phyloP scores from a whole-genome alignment of 345 rosid genomes.

The Melaleuca quinquenervia region DNA sequence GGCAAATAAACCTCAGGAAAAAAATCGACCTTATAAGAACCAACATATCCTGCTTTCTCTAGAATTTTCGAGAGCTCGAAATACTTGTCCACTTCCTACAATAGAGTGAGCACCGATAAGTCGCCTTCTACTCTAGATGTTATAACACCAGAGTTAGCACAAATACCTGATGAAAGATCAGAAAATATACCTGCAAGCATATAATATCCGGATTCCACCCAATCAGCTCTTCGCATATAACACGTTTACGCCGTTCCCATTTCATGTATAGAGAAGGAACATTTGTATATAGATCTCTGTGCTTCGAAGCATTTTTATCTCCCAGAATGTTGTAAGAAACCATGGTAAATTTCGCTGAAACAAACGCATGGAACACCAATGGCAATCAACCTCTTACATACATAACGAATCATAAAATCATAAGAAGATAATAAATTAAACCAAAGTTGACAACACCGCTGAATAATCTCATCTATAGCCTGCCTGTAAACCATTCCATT shows the following conservation, averaged over 20 bases:
- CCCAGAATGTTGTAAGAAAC: slow-evolving; percentile 76
- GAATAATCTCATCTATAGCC: not conserved
- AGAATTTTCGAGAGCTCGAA: slow-evolving; percentile 36
- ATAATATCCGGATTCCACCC: slow-evolving; percentile 56
- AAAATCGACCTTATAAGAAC: slow-evolving; percentile 49
- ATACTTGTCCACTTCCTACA: slow-evolving; percentile 76
- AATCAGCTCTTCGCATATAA: slow-evolving; percentile 47
- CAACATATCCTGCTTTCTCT: slow-evolving; percentile 62
- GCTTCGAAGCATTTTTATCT: slow-evolving; percentile 52
- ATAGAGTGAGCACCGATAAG: slow-evolving; percentile 1
- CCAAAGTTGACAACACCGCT: not conserved
- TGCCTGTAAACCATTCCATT: not conserved
- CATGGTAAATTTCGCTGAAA: slow-evolving; percentile 45
- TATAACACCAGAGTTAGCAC: not conserved
- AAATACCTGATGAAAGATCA: not conserved
- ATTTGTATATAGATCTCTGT: slow-evolving; percentile 48
- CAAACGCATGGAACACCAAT: not conserved
- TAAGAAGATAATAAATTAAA: not conserved
- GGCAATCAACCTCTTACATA: not conserved
- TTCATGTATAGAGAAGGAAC: slow-evolving; percentile 42
- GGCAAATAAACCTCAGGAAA: not conserved
- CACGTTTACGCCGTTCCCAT: slow-evolving; percentile 61
- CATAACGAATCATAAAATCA: not conserved
- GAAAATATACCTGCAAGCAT: slow-evolving; percentile 51
- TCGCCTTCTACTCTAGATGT: not conserved